Base-by-base conservation (phyloP, 257 asterid genomes). In the Solanum appendiculatum region DNA sequence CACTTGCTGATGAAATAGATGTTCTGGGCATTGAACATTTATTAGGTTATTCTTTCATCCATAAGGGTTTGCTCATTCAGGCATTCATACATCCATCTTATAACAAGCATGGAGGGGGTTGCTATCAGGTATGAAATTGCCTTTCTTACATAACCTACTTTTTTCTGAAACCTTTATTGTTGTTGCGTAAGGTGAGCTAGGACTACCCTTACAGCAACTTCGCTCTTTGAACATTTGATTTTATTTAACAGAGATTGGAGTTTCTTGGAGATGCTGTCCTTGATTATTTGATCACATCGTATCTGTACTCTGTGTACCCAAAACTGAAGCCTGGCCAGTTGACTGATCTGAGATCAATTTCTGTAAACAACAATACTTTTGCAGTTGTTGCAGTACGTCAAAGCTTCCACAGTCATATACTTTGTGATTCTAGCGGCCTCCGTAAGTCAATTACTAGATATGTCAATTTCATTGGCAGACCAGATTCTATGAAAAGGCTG, bases 251-350 rank as follows among this genome's bases (percentile, higher is more conserved):
- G 99, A 94, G 99, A 86, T 94, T 97, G 82, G 99, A 97, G 91
- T 96, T 92, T 91, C 98, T 97, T 21, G 99, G 99, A 89, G 99
- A 97, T 93, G 99, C 99, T 75, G 97, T 94, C 88, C 90, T 97
- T 95, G 99, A 97, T 92, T 97, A 97, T 92, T 88, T 97, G 94
- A 93, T 97, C 91, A 96, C 99, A 86, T 94, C 98, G 86, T 97
- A 96, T 93, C 90, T 96, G 66, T 97, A 90, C 87, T 93, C 98
- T n/a, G 95, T 87, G 86, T 96, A 96, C 87, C 99, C 99, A 54
- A 89, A 90, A 44, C 87, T 97, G 92, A 96, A 91, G 90, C 99
- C 98, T 91, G 99, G 99, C 88, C 99, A 94, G 82, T 92, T 97
- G 88, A 93, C 99, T 69, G 99, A 96, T 91, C 92, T 97, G 92